Base-by-base conservation (phyloP, 1,284 basidiomycete genomes). In the Pseudozyma hubeiensis region DNA sequence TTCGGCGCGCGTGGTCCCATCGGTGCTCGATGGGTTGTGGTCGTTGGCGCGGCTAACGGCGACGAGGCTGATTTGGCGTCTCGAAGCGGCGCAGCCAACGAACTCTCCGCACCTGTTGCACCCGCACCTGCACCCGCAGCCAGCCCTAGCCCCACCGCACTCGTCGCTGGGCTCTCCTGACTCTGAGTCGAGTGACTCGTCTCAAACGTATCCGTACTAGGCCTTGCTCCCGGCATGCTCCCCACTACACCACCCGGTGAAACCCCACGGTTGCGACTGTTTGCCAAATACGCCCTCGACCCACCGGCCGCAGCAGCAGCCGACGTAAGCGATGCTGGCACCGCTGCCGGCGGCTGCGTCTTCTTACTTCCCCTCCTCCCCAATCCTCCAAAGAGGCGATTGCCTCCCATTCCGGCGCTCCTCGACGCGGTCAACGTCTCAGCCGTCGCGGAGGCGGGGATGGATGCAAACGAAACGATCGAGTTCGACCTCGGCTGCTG, bases 321-420 rank as follows among this genome's bases (percentile, higher is more conserved):
- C 9, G 67, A 64, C 24, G 62, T 50, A 10, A 61, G 30, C 19
- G 48, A 19, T 13, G 66, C 37, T 7, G 53, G 11, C 2, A 47
- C 35, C 1, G 60, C 29, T 7, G 56, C 64, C 7, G 56, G 41
- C 2, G 57, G 49, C 37, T 55, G 60, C 5, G 56, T 30, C 4
- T 74, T 62, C 41, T 67, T 77, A 46, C 66, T 70, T 9, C 44
- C 40, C 47, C 66, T 75, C 5, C 76, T 44, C 10, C 65, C 76
- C 4, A 79, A 56, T 3, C 59, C 62, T 9, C 67, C 45, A 19
- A 79, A 77, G 68, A 79, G 72, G 16, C 66, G 66, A 16, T 62
- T 67, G 14, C 53, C 58, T 17, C 47, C 63, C 11, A 46, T 30
- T 6, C 59, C 60, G 7, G 56, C 52, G 47, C 41, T 50, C 8